A percentile compares a stretch with the other conserved stretches of the same genome.
Conservation (phyloP, 2,329 filamentous ascomycete genomes). For the Penicillium sp. region DNA sequence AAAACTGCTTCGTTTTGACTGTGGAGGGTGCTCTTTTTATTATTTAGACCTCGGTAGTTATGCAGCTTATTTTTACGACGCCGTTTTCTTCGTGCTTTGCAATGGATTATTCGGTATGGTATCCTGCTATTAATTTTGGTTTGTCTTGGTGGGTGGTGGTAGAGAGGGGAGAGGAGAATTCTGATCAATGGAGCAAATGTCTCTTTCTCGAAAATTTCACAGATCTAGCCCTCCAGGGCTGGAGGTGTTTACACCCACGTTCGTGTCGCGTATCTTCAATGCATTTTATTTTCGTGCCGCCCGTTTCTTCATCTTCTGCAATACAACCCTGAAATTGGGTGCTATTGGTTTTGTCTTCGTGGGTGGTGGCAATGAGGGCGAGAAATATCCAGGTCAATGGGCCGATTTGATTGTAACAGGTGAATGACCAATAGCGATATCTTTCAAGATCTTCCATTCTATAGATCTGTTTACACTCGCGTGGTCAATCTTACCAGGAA, state of each 20-base stretch:
- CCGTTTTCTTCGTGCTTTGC: neutral
- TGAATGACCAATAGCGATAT: neutral
- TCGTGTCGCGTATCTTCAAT: neutral
- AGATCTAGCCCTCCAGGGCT: too few species aligned
- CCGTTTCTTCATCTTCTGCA: neutral
- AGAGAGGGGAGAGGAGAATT: neutral
- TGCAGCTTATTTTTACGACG: neutral
- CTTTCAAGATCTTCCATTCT: neutral
- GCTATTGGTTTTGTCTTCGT: neutral
- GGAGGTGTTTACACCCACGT: too few species aligned
- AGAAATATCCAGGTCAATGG: neutral
- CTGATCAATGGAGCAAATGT: too few species aligned
- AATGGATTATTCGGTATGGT: neutral
- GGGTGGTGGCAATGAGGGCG: neutral
- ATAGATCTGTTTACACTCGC: neutral
- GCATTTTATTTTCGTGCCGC: neutral
- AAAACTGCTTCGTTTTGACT: neutral
- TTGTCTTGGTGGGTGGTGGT: neutral
- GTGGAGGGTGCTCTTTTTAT: neutral
- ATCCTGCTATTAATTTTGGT: neutral
- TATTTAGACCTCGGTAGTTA: neutral
- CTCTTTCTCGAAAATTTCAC: neutral
- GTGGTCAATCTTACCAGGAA: constrained; percentile 24
- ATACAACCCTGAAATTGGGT: neutral
- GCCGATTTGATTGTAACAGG: too few species aligned